Conservation (phyloP, 768 basidiomycete genomes). For the Lactarius vividus region DNA sequence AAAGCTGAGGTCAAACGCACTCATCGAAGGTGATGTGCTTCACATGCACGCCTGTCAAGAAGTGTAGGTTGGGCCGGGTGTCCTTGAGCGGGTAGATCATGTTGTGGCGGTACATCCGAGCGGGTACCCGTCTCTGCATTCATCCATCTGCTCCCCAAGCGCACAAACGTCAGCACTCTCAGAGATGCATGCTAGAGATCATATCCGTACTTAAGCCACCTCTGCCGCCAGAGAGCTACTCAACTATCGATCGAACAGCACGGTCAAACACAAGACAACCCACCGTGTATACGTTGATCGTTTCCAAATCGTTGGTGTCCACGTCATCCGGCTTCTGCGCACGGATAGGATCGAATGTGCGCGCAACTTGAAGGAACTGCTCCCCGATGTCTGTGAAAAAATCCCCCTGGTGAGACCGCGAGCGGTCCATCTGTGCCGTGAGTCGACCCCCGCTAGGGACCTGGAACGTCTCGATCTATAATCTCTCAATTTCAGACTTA, state of each 20-base stretch:
- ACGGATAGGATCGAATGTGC: conserved; percentile 28
- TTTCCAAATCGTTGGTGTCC: conserved; percentile 29
- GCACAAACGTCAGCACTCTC: not conserved
- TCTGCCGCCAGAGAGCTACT: conserved; percentile 14
- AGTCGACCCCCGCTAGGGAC: conserved; percentile 30
- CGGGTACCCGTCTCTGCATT: conserved; percentile 48
- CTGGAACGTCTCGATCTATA: conserved; percentile 41
- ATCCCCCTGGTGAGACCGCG: conserved; percentile 34
- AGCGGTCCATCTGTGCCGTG: conserved; percentile 51
- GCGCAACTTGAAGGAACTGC: conserved; percentile 32
- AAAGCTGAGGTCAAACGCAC: conserved; percentile 21
- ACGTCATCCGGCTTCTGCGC: conserved; percentile 20
- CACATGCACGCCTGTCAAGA: conserved; percentile 37
- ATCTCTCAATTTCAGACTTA: not conserved
- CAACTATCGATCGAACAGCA: not conserved
- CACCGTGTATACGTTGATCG: conserved; percentile 31
- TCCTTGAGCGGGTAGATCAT: conserved; percentile 40
- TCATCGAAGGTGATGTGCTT: conserved; percentile 36
- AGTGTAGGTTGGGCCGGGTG: conserved; percentile 33
- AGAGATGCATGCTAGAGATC: not conserved
- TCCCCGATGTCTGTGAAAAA: too few species aligned
- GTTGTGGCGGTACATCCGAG: conserved; percentile 49
- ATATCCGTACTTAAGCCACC: conserved; percentile 36
- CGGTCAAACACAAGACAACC: not conserved
- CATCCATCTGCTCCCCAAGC: conserved; percentile 45